phyloP scores from a whole-genome alignment of 257 asterid genomes.

The Buddleja alternifolia region DNA sequence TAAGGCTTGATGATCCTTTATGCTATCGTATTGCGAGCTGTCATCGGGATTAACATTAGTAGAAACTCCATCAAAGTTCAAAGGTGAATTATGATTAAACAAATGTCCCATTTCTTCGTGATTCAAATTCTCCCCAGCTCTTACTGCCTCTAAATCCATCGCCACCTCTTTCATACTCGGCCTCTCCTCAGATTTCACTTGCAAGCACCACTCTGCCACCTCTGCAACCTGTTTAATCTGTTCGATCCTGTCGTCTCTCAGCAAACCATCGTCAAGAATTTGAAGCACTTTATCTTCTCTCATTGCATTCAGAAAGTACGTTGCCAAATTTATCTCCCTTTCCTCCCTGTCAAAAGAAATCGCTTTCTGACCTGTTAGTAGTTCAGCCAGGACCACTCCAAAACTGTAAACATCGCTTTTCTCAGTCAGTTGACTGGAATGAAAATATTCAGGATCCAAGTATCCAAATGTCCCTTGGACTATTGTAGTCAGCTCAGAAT shows the following conservation, averaged over 20 bases:
- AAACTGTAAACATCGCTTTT: slow-evolving; percentile 57
- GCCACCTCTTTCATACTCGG: slow-evolving; percentile 52
- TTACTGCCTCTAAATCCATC: slow-evolving; percentile 13
- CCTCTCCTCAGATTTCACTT: slow-evolving; percentile 27
- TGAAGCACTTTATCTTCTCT: slow-evolving; percentile 29
- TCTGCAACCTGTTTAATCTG: slow-evolving; percentile 36
- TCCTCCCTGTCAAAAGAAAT: slow-evolving; percentile 12
- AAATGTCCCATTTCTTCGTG: too few relatives aligned
- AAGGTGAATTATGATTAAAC: too few relatives aligned
- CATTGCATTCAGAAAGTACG: slow-evolving; percentile 5
- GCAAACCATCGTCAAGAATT: slow-evolving; percentile 35
- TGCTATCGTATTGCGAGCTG: too few relatives aligned
- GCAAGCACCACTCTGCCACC: slow-evolving; percentile 38
- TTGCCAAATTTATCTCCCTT: slow-evolving; percentile 34
- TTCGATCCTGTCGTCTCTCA: slow-evolving; percentile 38
- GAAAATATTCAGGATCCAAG: slow-evolving; percentile 46
- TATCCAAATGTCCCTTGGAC: slow-evolving; percentile 7
- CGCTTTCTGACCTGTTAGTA: slow-evolving; percentile 39
- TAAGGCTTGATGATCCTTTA: too few relatives aligned
- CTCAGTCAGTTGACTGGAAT: slow-evolving; percentile 34
- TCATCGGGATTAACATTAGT: too few relatives aligned
- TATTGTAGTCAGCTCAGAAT: too few relatives aligned
- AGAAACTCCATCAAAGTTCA: too few relatives aligned
- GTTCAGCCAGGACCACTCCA: slow-evolving; percentile 51
- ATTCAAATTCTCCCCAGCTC: too few relatives aligned